Evolutionary conservation across 805 yeast species (phyloP), one percentile per base, ranked within the genome.

Genomic region (Wickerhamomyces pijperi): DNA sequence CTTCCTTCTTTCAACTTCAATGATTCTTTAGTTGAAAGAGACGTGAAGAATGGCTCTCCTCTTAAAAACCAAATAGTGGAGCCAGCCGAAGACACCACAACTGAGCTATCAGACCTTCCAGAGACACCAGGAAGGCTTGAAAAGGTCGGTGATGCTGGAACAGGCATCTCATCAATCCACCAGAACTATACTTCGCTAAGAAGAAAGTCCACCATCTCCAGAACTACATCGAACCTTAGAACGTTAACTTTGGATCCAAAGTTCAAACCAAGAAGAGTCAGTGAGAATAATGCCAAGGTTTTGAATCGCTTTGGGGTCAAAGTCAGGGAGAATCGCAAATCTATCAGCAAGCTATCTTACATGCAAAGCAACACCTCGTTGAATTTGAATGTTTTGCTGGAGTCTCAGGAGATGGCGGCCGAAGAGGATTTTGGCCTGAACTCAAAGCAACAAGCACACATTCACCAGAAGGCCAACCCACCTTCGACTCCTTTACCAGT

Each of bases 181-280:
- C n/a, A n/a, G n/a, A n/a, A n/a, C n/a, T n/a, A 7, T 42, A 43
- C n/a, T 42, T 13, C n/a, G 4, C n/a, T 25, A 25, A 8, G n/a
- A 11, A 36, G 25, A 18, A 49, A 45, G 35, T 51, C 53, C 21
- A 38, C 39, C 28, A 41, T 42, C 1, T 47, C 56, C 12, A 48
- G 45, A 20, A 51, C 56, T 3, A 31, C 40, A 14, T 38, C 44
- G 7, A 42, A 32, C 11, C 38, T 48, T 16, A 47, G 43, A 25
- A 38, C 43, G 9, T 42, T 42, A 8, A 51, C 57, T 3, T 36
- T 54, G 13, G 58, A 54, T 40, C 58, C 58, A 15, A 50, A 40
- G 13, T 47, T 42, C 32, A 47, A 46, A 19, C 28, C 25, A 14
- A 46, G 50, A 36, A 28, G 40, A 12, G 39, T 46, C 3, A 47